phyloP scores from a whole-genome alignment of 345 rosid genomes.

The Kernera saxatilis region DNA sequence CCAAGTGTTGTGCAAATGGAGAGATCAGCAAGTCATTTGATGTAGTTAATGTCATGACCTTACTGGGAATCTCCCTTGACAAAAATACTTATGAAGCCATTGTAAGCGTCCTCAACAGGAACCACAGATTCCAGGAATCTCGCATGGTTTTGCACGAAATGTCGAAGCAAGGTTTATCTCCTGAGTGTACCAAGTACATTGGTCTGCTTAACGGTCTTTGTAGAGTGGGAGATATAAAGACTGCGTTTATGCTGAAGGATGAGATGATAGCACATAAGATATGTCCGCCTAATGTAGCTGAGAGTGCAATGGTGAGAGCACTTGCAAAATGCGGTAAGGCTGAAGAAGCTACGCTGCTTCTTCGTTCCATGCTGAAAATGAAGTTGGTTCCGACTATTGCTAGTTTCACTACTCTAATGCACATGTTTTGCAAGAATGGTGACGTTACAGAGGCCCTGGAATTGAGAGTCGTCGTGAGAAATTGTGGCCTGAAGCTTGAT shows the following conservation, averaged over 20 bases:
- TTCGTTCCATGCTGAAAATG: slow-evolving; percentile 51
- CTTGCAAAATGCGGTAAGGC: slow-evolving; percentile 76
- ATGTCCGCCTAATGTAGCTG: slow-evolving; percentile 53
- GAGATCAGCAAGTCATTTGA: slow-evolving; percentile 42
- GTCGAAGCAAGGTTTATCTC: slow-evolving; percentile 51
- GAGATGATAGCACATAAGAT: slow-evolving; percentile 52
- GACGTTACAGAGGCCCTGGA: slow-evolving; percentile 50
- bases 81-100: slow-evolving; percentile 36
- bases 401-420: slow-evolving; percentile 73
- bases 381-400: slow-evolving; percentile 65
- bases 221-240: slow-evolving; percentile 50
- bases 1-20: slow-evolving; percentile 46
- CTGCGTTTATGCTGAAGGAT: slow-evolving; percentile 61
- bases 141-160: slow-evolving; percentile 49
- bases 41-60: slow-evolving; percentile 48
- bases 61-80: slow-evolving; percentile 45
- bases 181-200: slow-evolving; percentile 42
- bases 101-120: slow-evolving; percentile 44
- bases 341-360: slow-evolving; percentile 61
- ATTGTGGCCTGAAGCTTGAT: slow-evolving; percentile 56
- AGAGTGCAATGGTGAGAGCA: slow-evolving; percentile 84
- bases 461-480: slow-evolving; percentile 45
- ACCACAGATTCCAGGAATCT: slow-evolving; percentile 48
- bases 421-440: slow-evolving; percentile 47
- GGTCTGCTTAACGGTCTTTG: slow-evolving; percentile 61